phyloP scores from a whole-genome alignment of 371 early-diverging fungal genomes.

The Rhizopus sp. region DNA sequence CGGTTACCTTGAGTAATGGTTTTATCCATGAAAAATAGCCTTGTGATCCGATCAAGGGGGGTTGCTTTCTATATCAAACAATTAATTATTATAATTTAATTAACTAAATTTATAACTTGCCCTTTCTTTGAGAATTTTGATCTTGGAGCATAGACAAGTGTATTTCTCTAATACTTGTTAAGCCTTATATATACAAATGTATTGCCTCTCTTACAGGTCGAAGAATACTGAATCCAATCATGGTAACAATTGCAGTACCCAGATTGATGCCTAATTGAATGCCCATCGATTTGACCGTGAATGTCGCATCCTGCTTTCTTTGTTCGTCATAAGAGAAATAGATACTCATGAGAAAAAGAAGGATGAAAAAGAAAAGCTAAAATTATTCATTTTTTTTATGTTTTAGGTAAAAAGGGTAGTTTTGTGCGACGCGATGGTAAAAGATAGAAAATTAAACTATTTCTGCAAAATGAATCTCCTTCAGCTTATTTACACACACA shows the following conservation, averaged over 20 bases:
- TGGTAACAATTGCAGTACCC: slow-evolving; percentile 44
- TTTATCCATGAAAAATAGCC: slow-evolving; percentile 71
- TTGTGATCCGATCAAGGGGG: slow-evolving; percentile 57
- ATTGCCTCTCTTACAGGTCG: slow-evolving; percentile 34
- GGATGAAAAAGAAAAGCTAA: slow-evolving; percentile 5
- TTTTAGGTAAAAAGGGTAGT: neutral
- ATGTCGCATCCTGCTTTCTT: slow-evolving; percentile 36
- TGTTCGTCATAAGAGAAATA: slow-evolving; percentile 37
- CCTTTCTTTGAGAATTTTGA: slow-evolving; percentile 36
- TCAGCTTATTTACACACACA: too few relatives aligned
- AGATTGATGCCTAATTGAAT: slow-evolving; percentile 55
- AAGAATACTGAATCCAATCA: slow-evolving; percentile 46
- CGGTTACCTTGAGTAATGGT: slow-evolving; percentile 59
- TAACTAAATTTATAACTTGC: slow-evolving; percentile 24
- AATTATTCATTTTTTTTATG: neutral
- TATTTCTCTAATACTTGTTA: slow-evolving; percentile 25
- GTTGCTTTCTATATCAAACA: slow-evolving; percentile 53
- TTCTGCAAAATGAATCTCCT: too few relatives aligned
- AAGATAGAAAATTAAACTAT: too few relatives aligned
- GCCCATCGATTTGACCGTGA: slow-evolving; percentile 49
- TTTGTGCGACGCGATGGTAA: too few relatives aligned
- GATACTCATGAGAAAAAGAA: slow-evolving; percentile 12
- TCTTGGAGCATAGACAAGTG: slow-evolving; percentile 52
- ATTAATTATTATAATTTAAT: slow-evolving; percentile 1
- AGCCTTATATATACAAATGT: neutral